Evolutionary conservation across 129 eudicot genomes (phyloP).

Genomic region (Flaveria bidentis): DNA sequence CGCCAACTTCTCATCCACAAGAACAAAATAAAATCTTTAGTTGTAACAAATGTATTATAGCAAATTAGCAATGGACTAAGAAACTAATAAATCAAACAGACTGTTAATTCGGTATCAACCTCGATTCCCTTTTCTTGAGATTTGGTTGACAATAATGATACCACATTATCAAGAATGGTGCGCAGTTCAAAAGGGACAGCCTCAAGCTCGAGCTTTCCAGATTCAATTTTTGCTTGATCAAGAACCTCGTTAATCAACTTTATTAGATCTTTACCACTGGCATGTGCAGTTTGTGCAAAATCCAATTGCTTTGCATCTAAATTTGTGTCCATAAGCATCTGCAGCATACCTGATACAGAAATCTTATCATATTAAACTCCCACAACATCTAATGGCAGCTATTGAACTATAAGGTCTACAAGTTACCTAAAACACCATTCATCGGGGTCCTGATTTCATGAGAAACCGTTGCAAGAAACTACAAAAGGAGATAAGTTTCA

Average conservation of each 20-base stretch:
- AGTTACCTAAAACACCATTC: constrained; percentile 90
- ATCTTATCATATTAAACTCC: neutral
- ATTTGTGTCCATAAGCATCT: constrained; percentile 92
- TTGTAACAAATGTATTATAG: constrained; percentile 10
- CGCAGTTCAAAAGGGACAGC: constrained; percentile 85
- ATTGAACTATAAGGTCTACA: constrained; percentile 13
- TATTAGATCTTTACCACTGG: constrained; percentile 82
- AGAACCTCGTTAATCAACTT: constrained; percentile 77
- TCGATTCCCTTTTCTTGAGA: constrained; percentile 75
- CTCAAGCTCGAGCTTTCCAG: constrained; percentile 92
- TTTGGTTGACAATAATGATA: constrained; percentile 69
- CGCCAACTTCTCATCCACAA: constrained; percentile 61
- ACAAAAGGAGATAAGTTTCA: constrained; percentile 29
- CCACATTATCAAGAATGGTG: constrained; percentile 70
- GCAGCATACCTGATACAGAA: constrained; percentile 74
- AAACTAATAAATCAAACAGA: neutral
- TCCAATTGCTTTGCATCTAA: constrained; percentile 69
- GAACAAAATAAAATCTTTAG: neutral
- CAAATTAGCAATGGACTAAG: neutral
- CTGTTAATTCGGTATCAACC: constrained; percentile 39
- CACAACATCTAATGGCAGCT: neutral
- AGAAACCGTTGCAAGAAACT: constrained; percentile 94
- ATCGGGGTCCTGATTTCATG: constrained; percentile 98
- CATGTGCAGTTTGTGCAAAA: constrained; percentile 84
- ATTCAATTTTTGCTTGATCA: constrained; percentile 96